Base-by-base conservation (phyloP, 352 stramenopile species). In the Hyphochytrium catenoides region DNA sequence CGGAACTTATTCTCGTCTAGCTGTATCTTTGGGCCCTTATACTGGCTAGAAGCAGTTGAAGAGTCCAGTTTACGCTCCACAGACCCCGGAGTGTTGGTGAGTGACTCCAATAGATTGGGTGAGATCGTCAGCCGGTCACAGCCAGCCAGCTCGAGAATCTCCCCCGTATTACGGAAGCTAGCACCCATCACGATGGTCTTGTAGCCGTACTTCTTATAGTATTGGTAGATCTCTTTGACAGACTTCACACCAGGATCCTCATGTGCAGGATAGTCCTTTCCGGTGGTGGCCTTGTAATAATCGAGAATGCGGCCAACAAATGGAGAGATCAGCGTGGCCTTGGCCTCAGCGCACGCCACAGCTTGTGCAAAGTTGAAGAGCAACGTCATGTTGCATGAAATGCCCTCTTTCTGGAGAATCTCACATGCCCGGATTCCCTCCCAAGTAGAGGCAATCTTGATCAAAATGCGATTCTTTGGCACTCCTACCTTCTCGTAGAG, bases 361-460 rank as follows among this genome's bases (percentile, higher is more conserved):
- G 88, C 90, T 66, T 98, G 91, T 27, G 84, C 60, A 37, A 98
- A 92, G 34, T 74, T 84, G 58, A 98, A 99, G 25, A 99, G 60
- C 30, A 98, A 62, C 19, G 91, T 98, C 57, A 98, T 85, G 62
- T 98, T 98, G 57, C 88, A 98, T 42, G 76, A 73, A 49, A 99
- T 97, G 32, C 85, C 88, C 47, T 98, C 85, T 46, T 76, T 45
- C 60, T 98, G 77, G 32, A 99, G 62, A 26, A 91, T 52, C 52
- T 91, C 82, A 36, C 82, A 91, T 6, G 89, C 86, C 58, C 93
- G 70, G 52, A 97, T 95, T 14, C 87, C 87, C 50, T 96, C 86
- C 85, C 85, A 97, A n/a, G 86, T 97, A 23, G 59, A 85, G 16
- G 86, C 85, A 40, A 98, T 76, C 66, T 98, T 98, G 55, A 98